Evolutionary conservation across 805 yeast species (phyloP), one percentile per base, ranked within the genome.

Genomic region (Ogataea methanolica): DNA sequence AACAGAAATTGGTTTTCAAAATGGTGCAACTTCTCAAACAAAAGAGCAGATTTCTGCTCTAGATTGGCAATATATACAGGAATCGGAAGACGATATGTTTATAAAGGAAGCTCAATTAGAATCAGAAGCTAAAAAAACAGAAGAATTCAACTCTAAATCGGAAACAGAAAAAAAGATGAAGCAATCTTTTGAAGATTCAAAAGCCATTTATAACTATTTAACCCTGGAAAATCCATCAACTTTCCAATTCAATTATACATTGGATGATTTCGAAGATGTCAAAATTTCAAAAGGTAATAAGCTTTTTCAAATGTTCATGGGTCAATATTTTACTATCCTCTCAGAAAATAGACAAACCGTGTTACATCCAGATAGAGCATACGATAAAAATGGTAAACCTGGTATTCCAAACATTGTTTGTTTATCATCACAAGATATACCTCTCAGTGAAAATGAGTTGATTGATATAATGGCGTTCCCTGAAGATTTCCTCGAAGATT

Each of bases 401-500:
- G 49, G 52, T 19, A 52, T 59, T 36, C 47, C 54, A 54, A 52
- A 50, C 15, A 53, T 57, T 9, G 33, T 50, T 49, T 51, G 35
- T 41, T 50, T 19, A 59, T 57, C 37, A 43, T 49, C 33, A 43
- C 58, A 12, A 39, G 49, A 31, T 9, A 34, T 57, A 4, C 36
- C 31, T n/a, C 22, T 49, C 5, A 29, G 47, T 11, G 49, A 37
- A 33, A 31, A 34, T 33, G 47, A 44, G 19, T 42, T 54, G 36
- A 12, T 39, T 3, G 44, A 15, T 15, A 19, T 44, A 34, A 26
- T 39, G 33, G 33, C 33, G 9, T 46, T 44, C 38, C 44, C 67
- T 11, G 63, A 63, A 1, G 60, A 60, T 0, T 80, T 78, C 51
- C 59, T 76, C 31, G 52, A 54, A 0, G 65, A 69, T 26, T 68